Percentiles rank a stretch among this genome's conserved stretches.
Conservation (phyloP, 805 yeast genomes). For the Wickerhamomyces alni region DNA sequence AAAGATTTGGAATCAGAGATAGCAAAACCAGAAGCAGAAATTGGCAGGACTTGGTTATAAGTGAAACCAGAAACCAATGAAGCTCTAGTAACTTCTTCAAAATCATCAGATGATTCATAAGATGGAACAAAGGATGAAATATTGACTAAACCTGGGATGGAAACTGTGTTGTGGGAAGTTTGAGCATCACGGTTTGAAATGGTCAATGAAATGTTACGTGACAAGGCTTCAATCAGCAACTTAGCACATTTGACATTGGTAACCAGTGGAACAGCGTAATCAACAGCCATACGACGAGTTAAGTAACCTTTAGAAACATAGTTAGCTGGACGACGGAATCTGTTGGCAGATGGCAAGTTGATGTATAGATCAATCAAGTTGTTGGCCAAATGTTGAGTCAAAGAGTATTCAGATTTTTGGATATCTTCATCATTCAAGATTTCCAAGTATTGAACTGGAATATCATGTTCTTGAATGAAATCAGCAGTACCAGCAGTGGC, state of each 20-base stretch:
- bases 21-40: conserved; percentile 54
- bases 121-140: conserved; percentile 75
- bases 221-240: conserved; percentile 87
- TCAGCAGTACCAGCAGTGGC: conserved; percentile 99
- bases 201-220: conserved; percentile 59
- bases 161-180: conserved; percentile 77
- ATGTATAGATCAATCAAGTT: conserved; percentile 94
- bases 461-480: conserved; percentile 88
- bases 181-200: conserved; percentile 81
- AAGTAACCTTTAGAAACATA: conserved; percentile 96
- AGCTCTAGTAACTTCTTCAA: conserved; percentile 62
- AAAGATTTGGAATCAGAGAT: conserved; percentile 63
- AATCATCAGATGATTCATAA: conserved; percentile 44
- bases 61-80: conserved; percentile 87
- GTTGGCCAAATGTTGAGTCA: conserved; percentile 94
- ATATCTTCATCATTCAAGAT: conserved; percentile 67
- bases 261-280: conserved; percentile 94
- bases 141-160: conserved; percentile 83
- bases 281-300: conserved; percentile 99
- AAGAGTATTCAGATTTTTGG: conserved; percentile 88
- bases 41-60: conserved; percentile 74
- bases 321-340: conserved; percentile 98
- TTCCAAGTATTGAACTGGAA: conserved; percentile 94
- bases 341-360: conserved; percentile 93
- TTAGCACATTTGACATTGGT: conserved; percentile 98